phyloP scores from a whole-genome alignment of 2,329 filamentous ascomycete species.

The Capronia epimyces region DNA sequence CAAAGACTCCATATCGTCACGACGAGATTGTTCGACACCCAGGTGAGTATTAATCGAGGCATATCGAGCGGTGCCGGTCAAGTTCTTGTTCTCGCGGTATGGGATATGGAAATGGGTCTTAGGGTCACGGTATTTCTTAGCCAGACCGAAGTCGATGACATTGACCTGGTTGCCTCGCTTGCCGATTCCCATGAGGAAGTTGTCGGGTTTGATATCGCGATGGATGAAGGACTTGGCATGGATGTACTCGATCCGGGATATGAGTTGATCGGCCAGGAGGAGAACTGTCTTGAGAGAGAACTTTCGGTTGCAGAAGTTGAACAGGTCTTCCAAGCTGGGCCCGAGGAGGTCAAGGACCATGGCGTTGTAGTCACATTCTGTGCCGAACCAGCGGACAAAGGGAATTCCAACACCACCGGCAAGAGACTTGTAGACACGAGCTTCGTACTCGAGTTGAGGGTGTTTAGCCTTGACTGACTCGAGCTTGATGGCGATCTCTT shows the following conservation, averaged over 20 bases:
- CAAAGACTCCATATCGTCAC: conserved; percentile 98
- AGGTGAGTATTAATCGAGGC: conserved; percentile 98
- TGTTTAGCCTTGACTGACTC: conserved; percentile 99
- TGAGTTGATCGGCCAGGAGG: conserved; percentile 92
- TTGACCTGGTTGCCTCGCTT: conserved; percentile 99
- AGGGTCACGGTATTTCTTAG: conserved; percentile 99
- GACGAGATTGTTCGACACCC: conserved; percentile 96
- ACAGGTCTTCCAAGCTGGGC: conserved; percentile 91
- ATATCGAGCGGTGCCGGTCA: conserved; percentile 97
- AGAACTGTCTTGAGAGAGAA: conserved; percentile 98
- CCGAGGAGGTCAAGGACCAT: conserved; percentile 98
- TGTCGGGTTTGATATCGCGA: conserved; percentile 99
- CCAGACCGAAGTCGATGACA: conserved; percentile 96
- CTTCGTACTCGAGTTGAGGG: conserved; percentile 97
- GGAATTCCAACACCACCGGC: conserved; percentile 96
- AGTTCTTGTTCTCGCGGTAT: conserved; percentile 99
- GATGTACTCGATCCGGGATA: conserved; percentile 98
- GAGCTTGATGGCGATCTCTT: conserved; percentile 99
- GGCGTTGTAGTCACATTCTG: conserved; percentile 99
- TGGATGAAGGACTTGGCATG: conserved; percentile 99
- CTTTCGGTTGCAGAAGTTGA: conserved; percentile 99
- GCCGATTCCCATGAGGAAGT: conserved; percentile 98
- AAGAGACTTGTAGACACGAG: conserved; percentile 78
- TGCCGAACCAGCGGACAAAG: conserved; percentile 98
- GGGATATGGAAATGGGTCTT: conserved; percentile 99